Evolutionary conservation across 148 eudicot species (phyloP).

Genomic region (Vaccinium myrtillus): DNA sequence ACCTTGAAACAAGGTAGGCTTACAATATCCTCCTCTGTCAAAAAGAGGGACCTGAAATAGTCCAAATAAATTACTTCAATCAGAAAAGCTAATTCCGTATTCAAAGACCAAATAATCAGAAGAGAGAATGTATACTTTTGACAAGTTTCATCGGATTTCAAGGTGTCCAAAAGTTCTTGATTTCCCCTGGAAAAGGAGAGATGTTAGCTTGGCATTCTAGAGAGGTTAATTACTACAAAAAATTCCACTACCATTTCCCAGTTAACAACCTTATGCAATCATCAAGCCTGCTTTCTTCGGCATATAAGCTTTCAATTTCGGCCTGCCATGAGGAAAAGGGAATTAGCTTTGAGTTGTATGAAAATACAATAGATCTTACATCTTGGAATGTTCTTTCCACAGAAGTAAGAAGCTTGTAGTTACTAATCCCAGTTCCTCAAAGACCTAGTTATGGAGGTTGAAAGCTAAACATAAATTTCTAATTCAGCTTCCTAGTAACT

Average conservation of each 20-base stretch:
- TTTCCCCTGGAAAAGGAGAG: constrained; percentile 33
- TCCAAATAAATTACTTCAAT: constrained; percentile 9
- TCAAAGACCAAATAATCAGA: constrained; percentile 9
- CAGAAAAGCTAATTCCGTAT: neutral
- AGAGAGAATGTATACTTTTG: constrained; percentile 35
- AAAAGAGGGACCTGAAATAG: constrained; percentile 34
- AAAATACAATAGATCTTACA: neutral
- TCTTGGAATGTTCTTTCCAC: neutral
- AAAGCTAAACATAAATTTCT: neutral
- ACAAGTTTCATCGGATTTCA: constrained; percentile 22
- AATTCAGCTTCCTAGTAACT: neutral
- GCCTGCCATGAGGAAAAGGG: constrained; percentile 30
- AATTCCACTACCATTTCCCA: neutral
- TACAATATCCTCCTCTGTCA: constrained; percentile 41
- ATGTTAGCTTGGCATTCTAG: constrained; percentile 18
- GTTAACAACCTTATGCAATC: constrained; percentile 42
- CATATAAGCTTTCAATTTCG: constrained; percentile 31
- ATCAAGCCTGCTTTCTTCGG: constrained; percentile 43
- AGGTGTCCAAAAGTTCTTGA: constrained; percentile 27
- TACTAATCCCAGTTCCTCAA: neutral
- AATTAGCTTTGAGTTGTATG: neutral
- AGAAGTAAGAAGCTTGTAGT: constrained; percentile 1
- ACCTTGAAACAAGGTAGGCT: constrained; percentile 46
- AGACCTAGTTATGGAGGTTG: neutral
- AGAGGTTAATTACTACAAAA: neutral